Evolutionary conservation across 2,329 filamentous ascomycete genomes (phyloP).

Genomic region (Nemania bipapillata): DNA sequence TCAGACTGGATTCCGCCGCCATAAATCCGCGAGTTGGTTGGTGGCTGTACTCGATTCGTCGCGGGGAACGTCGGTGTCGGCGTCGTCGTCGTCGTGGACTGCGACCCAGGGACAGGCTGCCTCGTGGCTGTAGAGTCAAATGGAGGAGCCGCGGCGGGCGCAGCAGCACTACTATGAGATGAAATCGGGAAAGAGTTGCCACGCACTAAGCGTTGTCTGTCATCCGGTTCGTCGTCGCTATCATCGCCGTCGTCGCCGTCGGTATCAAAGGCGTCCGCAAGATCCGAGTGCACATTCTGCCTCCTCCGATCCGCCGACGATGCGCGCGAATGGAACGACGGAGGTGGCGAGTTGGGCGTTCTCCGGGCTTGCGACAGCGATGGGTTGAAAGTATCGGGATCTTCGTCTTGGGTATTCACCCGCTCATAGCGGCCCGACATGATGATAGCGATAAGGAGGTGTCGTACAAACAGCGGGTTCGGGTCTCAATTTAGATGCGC

Average conservation of each 20-base stretch:
- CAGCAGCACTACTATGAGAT: slow-evolving; percentile 37
- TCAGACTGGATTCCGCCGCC: slow-evolving; percentile 84
- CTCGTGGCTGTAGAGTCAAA: slow-evolving; percentile 34
- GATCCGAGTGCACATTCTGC: slow-evolving; percentile 74
- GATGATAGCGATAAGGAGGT: slow-evolving; percentile 40
- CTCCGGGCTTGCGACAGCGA: slow-evolving; percentile 51
- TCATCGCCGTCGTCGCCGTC: slow-evolving; percentile 78
- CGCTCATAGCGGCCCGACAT: slow-evolving; percentile 69
- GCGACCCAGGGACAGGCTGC: slow-evolving; percentile 33
- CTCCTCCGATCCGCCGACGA: slow-evolving; percentile 69
- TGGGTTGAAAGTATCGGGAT: slow-evolving; percentile 53
- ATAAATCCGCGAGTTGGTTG: slow-evolving; percentile 62
- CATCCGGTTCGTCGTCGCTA: slow-evolving; percentile 78
- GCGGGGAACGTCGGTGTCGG: slow-evolving; percentile 50
- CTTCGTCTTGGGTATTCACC: slow-evolving; percentile 69
- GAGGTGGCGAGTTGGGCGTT: slow-evolving; percentile 71
- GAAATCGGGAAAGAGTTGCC: slow-evolving; percentile 60
- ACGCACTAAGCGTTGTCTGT: slow-evolving; percentile 86
- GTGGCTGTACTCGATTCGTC: slow-evolving; percentile 43
- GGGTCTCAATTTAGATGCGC: neutral
- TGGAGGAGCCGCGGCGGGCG: slow-evolving; percentile 36
- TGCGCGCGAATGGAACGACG: slow-evolving; percentile 87
- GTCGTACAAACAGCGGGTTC: neutral
- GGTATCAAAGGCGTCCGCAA: slow-evolving; percentile 92
- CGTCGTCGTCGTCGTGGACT: slow-evolving; percentile 41